Base-by-base conservation (phyloP, 129 eudicot genomes). In the Flaveria bidentis region DNA sequence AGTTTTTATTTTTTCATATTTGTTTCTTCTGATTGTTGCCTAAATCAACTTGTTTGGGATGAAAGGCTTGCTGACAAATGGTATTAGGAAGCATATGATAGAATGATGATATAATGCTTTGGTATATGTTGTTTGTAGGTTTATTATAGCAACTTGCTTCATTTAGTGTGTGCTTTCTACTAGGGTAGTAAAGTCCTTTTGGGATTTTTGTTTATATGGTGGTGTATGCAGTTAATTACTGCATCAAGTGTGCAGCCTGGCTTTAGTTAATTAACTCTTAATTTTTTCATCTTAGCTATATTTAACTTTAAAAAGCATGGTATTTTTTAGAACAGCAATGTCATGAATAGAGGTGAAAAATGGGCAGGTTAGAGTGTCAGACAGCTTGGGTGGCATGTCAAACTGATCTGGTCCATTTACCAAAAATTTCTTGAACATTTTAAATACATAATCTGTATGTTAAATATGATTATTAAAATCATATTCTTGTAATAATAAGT, bases 61-160 rank as follows among this genome's bases (percentile, higher is more conserved):
- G 12, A 30, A 64, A 65, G 45, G 25, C 14, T 65, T 5, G 71
- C 15, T 65, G 45, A 12, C 10, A 14, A 65, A 65, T 36, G 7
- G 10, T 65, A 65, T 39, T 52, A 67, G 33, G 72, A 67, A 67
- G 30, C 45, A 41, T 67, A 44, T 17, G 53, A 67, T 44, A 42
- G 44, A 20, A n/a, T 67, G n/a, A 53, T 16, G 36, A 67, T 41
- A 39, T 3, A 30, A 67, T 41, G 72, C 22, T 67, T 67, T 30
- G 36, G 53, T 67, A 67, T 67, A 2, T 9, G 2, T 17, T 67
- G 12, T 67, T 67, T 33, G 55, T 42, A 2, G 51, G 16, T 42
- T 39, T 36, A 41, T 36, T 41, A 45, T 36, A 36, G 41, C 5
- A 36, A 14, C 50, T 45, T 69, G 36, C 39, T 46, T 45, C 1